Evolutionary conservation across 2,329 filamentous ascomycete species (phyloP), one percentile per base, ranked within the genome.

Genomic region (Tolypocladium tropicale): DNA sequence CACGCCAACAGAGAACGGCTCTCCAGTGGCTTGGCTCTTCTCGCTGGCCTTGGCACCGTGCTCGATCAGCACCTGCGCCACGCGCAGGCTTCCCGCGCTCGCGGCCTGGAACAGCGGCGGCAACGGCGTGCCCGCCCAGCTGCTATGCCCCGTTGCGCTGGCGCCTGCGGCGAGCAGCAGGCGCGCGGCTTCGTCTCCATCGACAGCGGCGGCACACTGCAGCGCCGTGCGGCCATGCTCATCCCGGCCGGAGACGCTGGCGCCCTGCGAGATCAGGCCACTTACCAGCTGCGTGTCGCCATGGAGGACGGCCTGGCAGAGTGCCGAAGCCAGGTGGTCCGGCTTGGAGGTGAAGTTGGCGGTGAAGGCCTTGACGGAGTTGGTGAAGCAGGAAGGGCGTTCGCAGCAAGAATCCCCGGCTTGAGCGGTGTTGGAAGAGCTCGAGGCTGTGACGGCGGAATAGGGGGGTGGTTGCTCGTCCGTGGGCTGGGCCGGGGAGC

Each of bases 321-420:
- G 65, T 1, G 71, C 69, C 0, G 68, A 67, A 1, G 70, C 71
- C 4, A 74, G 57, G 1, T 71, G 71, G 16, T 72, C 71, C 0
- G 71, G 70, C n/a, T 70, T 71, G 0, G 69, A 36, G 28, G 63
- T 61, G 6, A 74, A 58, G 9, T 59, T 60, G 7, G 67, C 59
- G 0, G 70, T 70, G 56, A 72, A 64, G 12, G 70, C 71, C 23
- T 69, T 72, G 61, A 72, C 69, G 0, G 69, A 68, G 25, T 67
- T 64, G 2, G 67, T 66, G 28, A 74, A 69, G 2, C 66, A 67
- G 28, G 68, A 33, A n/a, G 39, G 23, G 14, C 6, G 25, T 0
- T 63, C 60, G 23, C 62, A 63, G 1, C 62, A 68, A 60, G 0
- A 56, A 53, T 1, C 59, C 18, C n/a, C 30, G 36, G 46, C 34